These are phyloP conservation scores for Phlebiopsis flavidoalba DNA, from an alignment of 768 basidiomycete genomes.

Conservation along the genomic window DNA sequence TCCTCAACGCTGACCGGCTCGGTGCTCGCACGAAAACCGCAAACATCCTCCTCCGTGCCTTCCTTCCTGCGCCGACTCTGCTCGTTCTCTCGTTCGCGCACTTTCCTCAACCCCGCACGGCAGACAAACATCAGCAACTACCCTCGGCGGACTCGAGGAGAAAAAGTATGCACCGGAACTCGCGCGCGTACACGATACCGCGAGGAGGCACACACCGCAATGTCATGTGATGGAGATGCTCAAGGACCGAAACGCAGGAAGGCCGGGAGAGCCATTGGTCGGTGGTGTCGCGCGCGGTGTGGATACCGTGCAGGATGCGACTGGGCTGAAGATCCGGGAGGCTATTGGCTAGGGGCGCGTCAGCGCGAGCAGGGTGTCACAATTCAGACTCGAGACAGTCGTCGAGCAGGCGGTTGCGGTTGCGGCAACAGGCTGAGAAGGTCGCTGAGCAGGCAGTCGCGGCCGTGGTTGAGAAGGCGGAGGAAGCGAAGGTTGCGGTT, in stretches of 20 bases:
- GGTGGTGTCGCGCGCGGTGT: conserved; percentile 43
- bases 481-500: conserved; percentile 5
- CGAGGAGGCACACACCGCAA: conserved; percentile 45
- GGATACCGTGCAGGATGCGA: conserved; percentile 56
- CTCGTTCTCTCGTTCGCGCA: conserved; percentile 65
- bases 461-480: conserved; percentile 3
- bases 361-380: not conserved
- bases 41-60: conserved; percentile 57
- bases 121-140: conserved; percentile 64
- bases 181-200: conserved; percentile 62
- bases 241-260: conserved; percentile 42
- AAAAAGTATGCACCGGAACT: conserved; percentile 59
- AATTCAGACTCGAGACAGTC: not conserved
- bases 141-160: conserved; percentile 64
- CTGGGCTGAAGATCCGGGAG: conserved; percentile 70
- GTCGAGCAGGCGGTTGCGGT: not conserved
- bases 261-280: conserved; percentile 40
- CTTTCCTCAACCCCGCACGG: conserved; percentile 83
- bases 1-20: conserved; percentile 87
- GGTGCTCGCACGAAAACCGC: conserved; percentile 78
- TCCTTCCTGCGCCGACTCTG: conserved; percentile 76
- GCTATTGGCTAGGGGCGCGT: conserved; percentile 37
- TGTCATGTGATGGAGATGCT: conserved; percentile 43
- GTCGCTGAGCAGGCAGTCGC: conserved; percentile 3
- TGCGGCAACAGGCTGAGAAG: not conserved